Conservation (phyloP, 2,329 filamentous ascomycete genomes). For the Penicillium hordei region DNA sequence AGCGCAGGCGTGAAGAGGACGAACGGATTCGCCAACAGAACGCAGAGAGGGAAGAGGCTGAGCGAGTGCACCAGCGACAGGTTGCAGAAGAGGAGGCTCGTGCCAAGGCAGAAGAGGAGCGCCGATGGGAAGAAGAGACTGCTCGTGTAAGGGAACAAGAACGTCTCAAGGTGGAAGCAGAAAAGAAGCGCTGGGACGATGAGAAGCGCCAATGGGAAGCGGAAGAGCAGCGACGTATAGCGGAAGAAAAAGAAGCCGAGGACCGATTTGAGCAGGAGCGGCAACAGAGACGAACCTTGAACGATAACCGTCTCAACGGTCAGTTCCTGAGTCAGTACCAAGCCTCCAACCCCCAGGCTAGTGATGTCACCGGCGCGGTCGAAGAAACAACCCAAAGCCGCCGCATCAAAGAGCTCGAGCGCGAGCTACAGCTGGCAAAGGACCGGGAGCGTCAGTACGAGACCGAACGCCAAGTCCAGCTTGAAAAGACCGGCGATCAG, state of each 20-base stretch:
- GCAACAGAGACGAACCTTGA: slow-evolving; percentile 58
- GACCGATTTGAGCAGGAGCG: slow-evolving; percentile 67
- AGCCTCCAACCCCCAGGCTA: slow-evolving; percentile 67
- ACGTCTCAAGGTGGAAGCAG: slow-evolving; percentile 46
- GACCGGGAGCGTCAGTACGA: slow-evolving; percentile 66
- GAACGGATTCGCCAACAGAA: slow-evolving; percentile 51
- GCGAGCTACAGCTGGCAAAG: slow-evolving; percentile 65
- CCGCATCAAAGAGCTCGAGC: slow-evolving; percentile 78
- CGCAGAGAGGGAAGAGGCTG: slow-evolving; percentile 49
- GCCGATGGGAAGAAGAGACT: slow-evolving; percentile 50
- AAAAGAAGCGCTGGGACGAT: slow-evolving; percentile 51
- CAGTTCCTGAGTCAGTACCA: slow-evolving; percentile 88
- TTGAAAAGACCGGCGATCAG: slow-evolving; percentile 24
- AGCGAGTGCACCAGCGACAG: slow-evolving; percentile 49
- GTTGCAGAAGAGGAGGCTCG: slow-evolving; percentile 52
- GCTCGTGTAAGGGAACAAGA: slow-evolving; percentile 53
- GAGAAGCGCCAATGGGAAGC: slow-evolving; percentile 69
- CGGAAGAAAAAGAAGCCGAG: slow-evolving; percentile 73
- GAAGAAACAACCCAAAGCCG: slow-evolving; percentile 58
- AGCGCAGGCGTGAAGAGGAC: slow-evolving; percentile 59
- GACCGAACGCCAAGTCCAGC: slow-evolving; percentile 54
- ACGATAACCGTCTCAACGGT: slow-evolving; percentile 70
- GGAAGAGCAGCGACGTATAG: slow-evolving; percentile 69
- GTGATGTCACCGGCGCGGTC: slow-evolving; percentile 35
- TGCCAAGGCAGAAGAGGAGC: slow-evolving; percentile 48